phyloP scores from a whole-genome alignment of 164 flowering plant genomes.

The Dillenia suffruticosa region DNA sequence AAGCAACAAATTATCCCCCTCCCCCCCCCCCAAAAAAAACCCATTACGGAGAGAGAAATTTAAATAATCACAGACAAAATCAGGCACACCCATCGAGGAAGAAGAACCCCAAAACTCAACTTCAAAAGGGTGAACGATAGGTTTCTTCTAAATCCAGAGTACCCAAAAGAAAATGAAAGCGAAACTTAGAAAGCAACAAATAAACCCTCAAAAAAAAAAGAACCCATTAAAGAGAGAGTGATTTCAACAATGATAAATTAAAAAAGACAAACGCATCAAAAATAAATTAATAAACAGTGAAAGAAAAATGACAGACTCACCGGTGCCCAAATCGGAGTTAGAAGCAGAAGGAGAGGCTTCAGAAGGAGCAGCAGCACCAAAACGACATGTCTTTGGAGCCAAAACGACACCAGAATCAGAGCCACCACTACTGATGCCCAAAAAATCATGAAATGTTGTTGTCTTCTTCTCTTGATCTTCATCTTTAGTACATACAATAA shows the following conservation, averaged over 20 bases:
- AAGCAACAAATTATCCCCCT: not conserved
- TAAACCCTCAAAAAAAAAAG: too few species aligned
- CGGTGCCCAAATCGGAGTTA: constrained; percentile 62
- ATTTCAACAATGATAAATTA: too few species aligned
- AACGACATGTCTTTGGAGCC: constrained; percentile 15
- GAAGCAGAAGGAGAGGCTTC: constrained; percentile 29
- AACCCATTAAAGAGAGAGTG: too few species aligned
- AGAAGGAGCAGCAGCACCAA: constrained; percentile 11
- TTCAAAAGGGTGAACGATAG: too few species aligned
- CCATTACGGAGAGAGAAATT: too few species aligned
- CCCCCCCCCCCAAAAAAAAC: too few species aligned
- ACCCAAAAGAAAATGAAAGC: not conserved
- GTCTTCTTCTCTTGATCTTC: too few species aligned
- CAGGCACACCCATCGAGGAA: too few species aligned
- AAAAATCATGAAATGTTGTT: constrained; percentile 60
- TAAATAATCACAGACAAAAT: too few species aligned
- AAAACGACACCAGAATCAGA: constrained; percentile 22
- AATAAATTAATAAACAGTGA: not conserved
- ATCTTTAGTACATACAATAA: too few species aligned
- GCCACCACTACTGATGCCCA: constrained; percentile 40
- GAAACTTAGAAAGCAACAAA: not conserved
- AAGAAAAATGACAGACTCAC: constrained; percentile 25
- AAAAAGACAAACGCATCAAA: not conserved
- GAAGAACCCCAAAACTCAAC: too few species aligned
- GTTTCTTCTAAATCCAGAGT: not conserved